A percentile compares a stretch with the other conserved stretches of the same genome.
Conservation (phyloP, 805 yeast species). For the Kazachstania kunashirensis region DNA sequence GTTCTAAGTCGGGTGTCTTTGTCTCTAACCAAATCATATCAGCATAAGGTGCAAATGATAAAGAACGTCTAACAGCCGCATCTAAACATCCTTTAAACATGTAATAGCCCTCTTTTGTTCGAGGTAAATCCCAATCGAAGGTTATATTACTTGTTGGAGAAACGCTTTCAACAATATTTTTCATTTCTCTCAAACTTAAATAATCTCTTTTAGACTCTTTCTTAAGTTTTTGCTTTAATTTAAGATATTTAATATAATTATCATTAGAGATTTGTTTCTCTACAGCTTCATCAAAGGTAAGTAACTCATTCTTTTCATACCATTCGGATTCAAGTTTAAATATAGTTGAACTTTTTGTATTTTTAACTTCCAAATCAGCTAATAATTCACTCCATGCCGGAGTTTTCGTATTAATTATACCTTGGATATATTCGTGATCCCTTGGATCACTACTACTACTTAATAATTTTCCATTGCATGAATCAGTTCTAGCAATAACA, state of each 20-base stretch:
- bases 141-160: constrained; percentile 29
- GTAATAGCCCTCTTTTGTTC: constrained; percentile 50
- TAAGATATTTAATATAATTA: constrained; percentile 22
- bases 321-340: constrained; percentile 37
- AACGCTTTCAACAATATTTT: constrained; percentile 17
- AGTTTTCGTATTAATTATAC: constrained; percentile 27
- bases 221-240: constrained; percentile 13
- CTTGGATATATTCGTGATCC: constrained; percentile 48
- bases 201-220: constrained; percentile 19
- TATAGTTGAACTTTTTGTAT: constrained; percentile 30
- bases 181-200: constrained; percentile 18
- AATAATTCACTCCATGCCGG: constrained; percentile 39
- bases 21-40: constrained; percentile 58
- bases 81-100: constrained; percentile 41
- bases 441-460: constrained; percentile 44
- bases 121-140: constrained; percentile 54
- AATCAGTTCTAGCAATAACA: constrained; percentile 52
- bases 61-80: constrained; percentile 44
- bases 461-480: constrained; percentile 44
- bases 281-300: constrained; percentile 45
- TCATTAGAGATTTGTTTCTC: constrained; percentile 15
- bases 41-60: constrained; percentile 48
- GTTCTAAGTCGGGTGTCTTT: constrained; percentile 44
- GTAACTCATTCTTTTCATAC: constrained; percentile 34
- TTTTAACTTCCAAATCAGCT: constrained; percentile 34